A percentile compares a stretch with the other conserved stretches of the same genome.
Conservation (phyloP, 2,329 filamentous ascomycete genomes). For the Apiospora pterosperma region DNA sequence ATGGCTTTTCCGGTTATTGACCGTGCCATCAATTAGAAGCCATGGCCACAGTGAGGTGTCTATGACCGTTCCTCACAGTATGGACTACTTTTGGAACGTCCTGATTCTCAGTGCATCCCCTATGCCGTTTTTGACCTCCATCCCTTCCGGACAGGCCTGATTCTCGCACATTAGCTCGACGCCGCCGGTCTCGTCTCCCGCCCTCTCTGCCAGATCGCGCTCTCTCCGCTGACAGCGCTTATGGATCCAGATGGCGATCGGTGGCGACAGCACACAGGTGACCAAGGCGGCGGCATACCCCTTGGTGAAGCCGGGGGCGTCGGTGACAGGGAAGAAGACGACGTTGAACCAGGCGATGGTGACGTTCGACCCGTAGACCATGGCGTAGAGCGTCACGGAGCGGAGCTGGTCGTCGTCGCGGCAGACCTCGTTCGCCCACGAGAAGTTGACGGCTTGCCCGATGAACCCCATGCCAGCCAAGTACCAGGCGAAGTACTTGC, state of each 20-base stretch:
- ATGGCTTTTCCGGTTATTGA: too few relatives aligned
- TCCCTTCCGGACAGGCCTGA: not conserved
- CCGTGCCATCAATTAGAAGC: too few relatives aligned
- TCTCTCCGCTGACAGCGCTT: not conserved
- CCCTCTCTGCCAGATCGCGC: not conserved
- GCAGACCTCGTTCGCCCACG: not conserved
- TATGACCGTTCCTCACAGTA: too few relatives aligned
- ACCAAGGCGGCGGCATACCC: conserved; percentile 4
- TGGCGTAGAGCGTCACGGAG: conserved; percentile 6
- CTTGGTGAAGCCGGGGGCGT: conserved; percentile 5
- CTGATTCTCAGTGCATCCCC: fast-evolving
- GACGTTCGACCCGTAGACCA: conserved; percentile 5
- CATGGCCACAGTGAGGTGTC: too few relatives aligned
- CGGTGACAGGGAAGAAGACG: conserved; percentile 4
- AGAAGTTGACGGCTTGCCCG: not conserved
- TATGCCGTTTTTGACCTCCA: not conserved
- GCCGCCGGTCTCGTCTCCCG: not conserved
- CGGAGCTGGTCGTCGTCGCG: conserved; percentile 5
- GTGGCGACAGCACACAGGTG: not conserved
- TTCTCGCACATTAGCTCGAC: not conserved
- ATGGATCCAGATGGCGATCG: not conserved
- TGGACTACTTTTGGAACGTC: not conserved
- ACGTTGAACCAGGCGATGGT: conserved; percentile 8
- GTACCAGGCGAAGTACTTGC: conserved; percentile 10
- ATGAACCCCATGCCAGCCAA: conserved; percentile 5